Conservation (phyloP, 257 asterid genomes). For the Orobanche coerulescens region DNA sequence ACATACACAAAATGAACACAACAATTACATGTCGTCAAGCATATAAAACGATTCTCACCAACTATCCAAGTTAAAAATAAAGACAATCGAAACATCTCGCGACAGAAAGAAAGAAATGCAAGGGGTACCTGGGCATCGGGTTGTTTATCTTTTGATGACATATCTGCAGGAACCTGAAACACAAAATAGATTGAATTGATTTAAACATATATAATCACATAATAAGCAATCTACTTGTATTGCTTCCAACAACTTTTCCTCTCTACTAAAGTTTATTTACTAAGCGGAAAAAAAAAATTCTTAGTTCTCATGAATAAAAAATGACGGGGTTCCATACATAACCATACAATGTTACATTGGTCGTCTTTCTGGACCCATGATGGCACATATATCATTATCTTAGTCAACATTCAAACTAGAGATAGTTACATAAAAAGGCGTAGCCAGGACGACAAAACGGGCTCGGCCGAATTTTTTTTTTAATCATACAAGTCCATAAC, state of each 20-base stretch:
- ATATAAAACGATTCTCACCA: neutral
- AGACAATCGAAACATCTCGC: neutral
- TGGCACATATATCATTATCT: neutral
- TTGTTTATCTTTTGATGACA: constrained; percentile 49
- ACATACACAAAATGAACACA: neutral
- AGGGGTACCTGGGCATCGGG: constrained; percentile 45
- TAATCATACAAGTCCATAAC: too few species aligned
- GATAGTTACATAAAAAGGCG: too few species aligned
- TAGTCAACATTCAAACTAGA: neutral
- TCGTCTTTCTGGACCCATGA: neutral
- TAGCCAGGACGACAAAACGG: too few species aligned
- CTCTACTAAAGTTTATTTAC: neutral
- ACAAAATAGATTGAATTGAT: neutral
- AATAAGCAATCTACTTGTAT: neutral
- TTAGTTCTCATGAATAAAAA: neutral
- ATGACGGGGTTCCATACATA: neutral
- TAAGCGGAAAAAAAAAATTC: neutral
- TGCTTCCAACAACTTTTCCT: too few species aligned
- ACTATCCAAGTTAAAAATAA: neutral
- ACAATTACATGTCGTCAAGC: neutral
- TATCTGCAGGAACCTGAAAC: constrained; percentile 67
- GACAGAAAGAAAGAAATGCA: neutral
- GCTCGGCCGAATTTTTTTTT: too few species aligned
- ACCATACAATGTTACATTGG: neutral
- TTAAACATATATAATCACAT: neutral